Base-by-base conservation (phyloP, 129 eudicot genomes). In the Flaveria sonorensis region DNA sequence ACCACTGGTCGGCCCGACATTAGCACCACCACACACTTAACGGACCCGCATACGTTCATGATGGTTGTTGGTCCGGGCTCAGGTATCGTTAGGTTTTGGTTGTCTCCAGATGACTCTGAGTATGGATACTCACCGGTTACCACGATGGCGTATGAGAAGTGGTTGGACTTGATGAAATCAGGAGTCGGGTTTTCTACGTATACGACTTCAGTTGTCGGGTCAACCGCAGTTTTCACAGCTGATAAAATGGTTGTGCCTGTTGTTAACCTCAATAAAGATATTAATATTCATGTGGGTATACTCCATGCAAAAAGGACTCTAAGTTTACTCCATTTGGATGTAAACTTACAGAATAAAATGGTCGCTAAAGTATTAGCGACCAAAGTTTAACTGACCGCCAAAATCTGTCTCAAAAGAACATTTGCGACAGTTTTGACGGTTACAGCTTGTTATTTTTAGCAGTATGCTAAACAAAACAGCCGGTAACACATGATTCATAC, bases 121-220 rank as follows among this genome's bases (percentile, higher is more conserved):
- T 92, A 92, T 1, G 96, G 92, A 12, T 64, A 88, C 79, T 92
- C 97, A 0, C 97, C 97, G 6, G 86, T 91, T 4, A 89, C 91
- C 16, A 92, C 92, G 7, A 92, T 86, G 7, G 96, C 97, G 10
- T 84, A 86, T n/a, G 89, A 70, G 72, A 89, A 89, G 13, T 86
- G 66, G 81, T 77, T 77, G 70, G 85, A 72, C 56, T 83, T 86
- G 40, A 92, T 76, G 45, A 60, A 87, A 10, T 53, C 68, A 12
- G 88, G 50, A 61, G 67, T 77, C 3, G 96, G 96, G 57, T 87
- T 86, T 55, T 87, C 91, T 16, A 30, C 61, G 72, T 81, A 92
- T 63, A 89, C 83, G 0, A 92, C 92, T 77, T 92, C 81, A 1
- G 96, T 89, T 28, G 50, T 75, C 56, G 92, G 92, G 73, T 83